Conservation (phyloP, 2,329 filamentous ascomycete species). For the Pseudogymnoascus sp. region DNA sequence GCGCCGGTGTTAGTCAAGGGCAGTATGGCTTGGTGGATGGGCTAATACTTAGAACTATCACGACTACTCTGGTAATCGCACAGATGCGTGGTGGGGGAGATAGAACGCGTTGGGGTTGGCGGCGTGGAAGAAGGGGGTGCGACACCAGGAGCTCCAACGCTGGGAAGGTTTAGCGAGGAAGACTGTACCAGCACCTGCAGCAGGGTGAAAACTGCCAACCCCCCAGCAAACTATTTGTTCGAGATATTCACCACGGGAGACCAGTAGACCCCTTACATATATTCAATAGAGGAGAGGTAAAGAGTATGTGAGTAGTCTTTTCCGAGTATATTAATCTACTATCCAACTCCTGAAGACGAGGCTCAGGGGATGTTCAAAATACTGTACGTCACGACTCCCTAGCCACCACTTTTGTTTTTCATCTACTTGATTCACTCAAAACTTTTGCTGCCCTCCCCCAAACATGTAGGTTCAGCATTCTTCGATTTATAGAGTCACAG, state of each 20-base stretch:
- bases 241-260: neutral
- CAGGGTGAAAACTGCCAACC: conserved; percentile 2
- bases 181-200: neutral
- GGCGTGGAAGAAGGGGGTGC: conserved; percentile 3
- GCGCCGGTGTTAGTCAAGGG: neutral
- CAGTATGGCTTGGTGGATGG: neutral
- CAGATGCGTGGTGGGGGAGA: neutral
- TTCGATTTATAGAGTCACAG: neutral
- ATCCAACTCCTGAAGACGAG: neutral
- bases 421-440: neutral
- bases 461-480: neutral
- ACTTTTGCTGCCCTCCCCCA: neutral
- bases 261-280: neutral
- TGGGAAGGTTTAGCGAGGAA: neutral
- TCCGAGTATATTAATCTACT: neutral
- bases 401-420: conserved; percentile 1
- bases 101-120: conserved; percentile 5
- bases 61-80: neutral
- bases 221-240: neutral
- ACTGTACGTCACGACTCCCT: conserved; percentile 4
- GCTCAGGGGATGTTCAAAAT: neutral
- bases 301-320: neutral
- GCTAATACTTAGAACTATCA: neutral
- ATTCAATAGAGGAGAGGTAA: neutral
- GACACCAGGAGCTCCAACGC: neutral